phyloP scores from a whole-genome alignment of 2,329 filamentous ascomycete species.

The Xylaria sp. region DNA sequence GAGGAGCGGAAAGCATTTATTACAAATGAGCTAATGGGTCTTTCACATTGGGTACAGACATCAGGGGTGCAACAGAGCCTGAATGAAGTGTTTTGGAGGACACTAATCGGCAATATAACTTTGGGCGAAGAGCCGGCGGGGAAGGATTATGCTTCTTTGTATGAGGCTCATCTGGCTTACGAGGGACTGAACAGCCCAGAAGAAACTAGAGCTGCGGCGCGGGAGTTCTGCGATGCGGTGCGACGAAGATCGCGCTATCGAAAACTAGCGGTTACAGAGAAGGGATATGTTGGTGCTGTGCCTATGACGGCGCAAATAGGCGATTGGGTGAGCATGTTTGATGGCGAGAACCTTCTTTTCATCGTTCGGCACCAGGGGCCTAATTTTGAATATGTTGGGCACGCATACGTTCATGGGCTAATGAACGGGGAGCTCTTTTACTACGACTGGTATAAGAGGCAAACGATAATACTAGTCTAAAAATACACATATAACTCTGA shows the following conservation, averaged over 20 bases:
- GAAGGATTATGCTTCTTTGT: not conserved
- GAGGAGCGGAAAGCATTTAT: not conserved
- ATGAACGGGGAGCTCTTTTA: not conserved
- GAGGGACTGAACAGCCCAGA: not conserved
- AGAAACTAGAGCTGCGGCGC: not conserved
- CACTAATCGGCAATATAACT: not conserved
- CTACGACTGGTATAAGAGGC: not conserved
- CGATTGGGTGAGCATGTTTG: not conserved
- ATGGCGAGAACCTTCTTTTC: not conserved
- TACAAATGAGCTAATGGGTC: not conserved
- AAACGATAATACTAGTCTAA: not conserved
- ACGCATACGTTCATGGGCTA: not conserved
- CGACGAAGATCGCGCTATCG: constrained; percentile 1
- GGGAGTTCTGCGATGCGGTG: not conserved
- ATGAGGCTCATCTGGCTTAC: not conserved
- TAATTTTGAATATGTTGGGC: not conserved
- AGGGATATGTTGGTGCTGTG: not conserved
- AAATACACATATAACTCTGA: not conserved
- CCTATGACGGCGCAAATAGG: not conserved
- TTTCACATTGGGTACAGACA: not conserved
- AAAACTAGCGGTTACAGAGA: not conserved
- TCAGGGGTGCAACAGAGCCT: not conserved
- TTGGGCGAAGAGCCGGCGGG: not conserved
- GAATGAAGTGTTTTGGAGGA: not conserved
- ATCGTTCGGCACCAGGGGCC: not conserved